These are phyloP conservation scores for Naematelia aurantialba DNA, from an alignment of 768 basidiomycete genomes.

Conservation along the genomic window DNA sequence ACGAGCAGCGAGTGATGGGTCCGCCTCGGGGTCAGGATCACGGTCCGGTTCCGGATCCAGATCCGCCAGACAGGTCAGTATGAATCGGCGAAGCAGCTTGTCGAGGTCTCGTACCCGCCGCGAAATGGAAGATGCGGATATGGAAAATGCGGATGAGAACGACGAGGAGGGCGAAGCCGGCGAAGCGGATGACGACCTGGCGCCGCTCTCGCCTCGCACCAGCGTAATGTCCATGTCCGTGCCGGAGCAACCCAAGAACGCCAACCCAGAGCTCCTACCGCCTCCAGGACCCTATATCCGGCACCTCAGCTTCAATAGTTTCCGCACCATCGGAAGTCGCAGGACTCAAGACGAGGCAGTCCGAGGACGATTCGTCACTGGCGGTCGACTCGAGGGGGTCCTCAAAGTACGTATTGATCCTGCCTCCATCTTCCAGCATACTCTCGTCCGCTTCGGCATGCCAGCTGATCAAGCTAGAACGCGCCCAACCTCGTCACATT, in stretches of 20 bases:
- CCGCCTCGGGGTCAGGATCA: too few relatives aligned
- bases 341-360: conserved; percentile 86
- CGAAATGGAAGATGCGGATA: too few relatives aligned
- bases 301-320: conserved; percentile 91
- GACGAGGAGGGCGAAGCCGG: conserved; percentile 24
- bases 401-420: conserved; percentile 43
- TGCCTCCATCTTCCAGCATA: too few relatives aligned
- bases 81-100: too few relatives aligned
- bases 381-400: conserved; percentile 62
- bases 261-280: conserved; percentile 50
- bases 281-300: conserved; percentile 69
- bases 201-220: conserved; percentile 4
- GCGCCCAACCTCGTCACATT: conserved; percentile 79
- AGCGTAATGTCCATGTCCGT: conserved; percentile 4
- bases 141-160: conserved; percentile 9
- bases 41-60: too few relatives aligned
- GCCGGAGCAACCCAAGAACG: background rate
- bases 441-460: background rate
- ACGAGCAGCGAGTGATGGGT: too few relatives aligned
- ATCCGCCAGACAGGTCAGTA: too few relatives aligned
- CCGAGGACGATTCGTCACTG: conserved; percentile 86
- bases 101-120: too few relatives aligned
- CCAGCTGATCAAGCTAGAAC: conserved; percentile 58
- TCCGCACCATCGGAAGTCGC: conserved; percentile 93
- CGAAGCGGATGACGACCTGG: conserved; percentile 22